Conservation (phyloP, 2,329 filamentous ascomycete genomes). For the Westerdykella sp. region DNA sequence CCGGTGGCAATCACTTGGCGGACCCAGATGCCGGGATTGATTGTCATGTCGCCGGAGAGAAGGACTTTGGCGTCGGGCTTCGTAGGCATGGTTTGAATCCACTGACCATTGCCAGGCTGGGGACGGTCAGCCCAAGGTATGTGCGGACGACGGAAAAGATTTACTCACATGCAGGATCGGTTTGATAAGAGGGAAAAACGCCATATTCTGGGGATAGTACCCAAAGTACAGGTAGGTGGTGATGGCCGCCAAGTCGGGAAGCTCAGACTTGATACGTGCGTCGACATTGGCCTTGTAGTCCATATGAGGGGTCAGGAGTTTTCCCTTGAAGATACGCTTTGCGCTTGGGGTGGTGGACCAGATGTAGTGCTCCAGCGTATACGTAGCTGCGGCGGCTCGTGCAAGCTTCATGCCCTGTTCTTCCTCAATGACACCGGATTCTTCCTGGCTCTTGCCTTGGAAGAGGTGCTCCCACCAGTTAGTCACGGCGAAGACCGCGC, state of each 20-base stretch:
- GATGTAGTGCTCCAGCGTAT: slow-evolving; percentile 41
- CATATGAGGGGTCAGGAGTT: slow-evolving; percentile 37
- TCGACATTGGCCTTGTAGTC: slow-evolving; percentile 41
- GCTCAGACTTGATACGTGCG: slow-evolving; percentile 35
- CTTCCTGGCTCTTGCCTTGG: slow-evolving; percentile 23
- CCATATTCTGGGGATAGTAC: slow-evolving; percentile 28
- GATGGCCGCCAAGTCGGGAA: slow-evolving; percentile 20
- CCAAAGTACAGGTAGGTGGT: slow-evolving; percentile 27
- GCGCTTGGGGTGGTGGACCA: slow-evolving; percentile 43
- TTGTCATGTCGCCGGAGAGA: slow-evolving; percentile 22
- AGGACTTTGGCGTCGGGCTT: slow-evolving; percentile 19
- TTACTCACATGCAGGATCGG: slow-evolving; percentile 18
- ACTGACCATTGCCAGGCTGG: slow-evolving; percentile 15
- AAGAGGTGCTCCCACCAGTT: slow-evolving; percentile 38
- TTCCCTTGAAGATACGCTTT: slow-evolving; percentile 26
- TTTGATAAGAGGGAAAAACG: slow-evolving; percentile 21
- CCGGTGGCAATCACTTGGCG: slow-evolving; percentile 19
- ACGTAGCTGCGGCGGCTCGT: slow-evolving; percentile 34
- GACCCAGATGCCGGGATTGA: slow-evolving; percentile 25
- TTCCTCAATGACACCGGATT: slow-evolving; percentile 36
- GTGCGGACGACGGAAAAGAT: background rate
- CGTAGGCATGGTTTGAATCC: slow-evolving; percentile 19
- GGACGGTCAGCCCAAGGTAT: background rate
- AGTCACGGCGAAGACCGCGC: slow-evolving; percentile 37
- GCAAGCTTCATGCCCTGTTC: slow-evolving; percentile 41